Evolutionary conservation across 2,329 filamentous ascomycete genomes (phyloP), one percentile per base, ranked within the genome.

Genomic region (Gnomoniopsis sp.): DNA sequence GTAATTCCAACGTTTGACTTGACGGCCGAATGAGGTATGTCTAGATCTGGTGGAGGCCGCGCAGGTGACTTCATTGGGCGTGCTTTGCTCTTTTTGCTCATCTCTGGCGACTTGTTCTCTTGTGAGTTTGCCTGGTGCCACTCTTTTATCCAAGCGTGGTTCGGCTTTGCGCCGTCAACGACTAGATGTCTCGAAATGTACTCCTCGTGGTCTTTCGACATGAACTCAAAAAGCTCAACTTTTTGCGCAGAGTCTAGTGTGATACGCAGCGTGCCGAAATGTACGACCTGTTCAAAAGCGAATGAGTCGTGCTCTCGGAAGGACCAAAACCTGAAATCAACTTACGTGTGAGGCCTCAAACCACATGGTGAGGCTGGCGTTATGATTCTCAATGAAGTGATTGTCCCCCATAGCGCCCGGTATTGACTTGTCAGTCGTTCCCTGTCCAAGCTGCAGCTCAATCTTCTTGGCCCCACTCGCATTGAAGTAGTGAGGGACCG

Each of bases 401-500:
- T 49, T 49, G 33, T 55, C 53, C 7, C 53, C 53, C 49, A 85
- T 85, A 50, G 88, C 86, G 58, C 82, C 84, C 1, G 82, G 78
- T 38, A 89, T 71, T 11, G 79, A 74, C 53, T 78, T 79, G 63
- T 88, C 85, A 0, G 74, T 74, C 1, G 76, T 79, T 2, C 79
- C 79, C 67, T 85, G 87, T 66, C 96, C 92, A 67, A 96, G 82
- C 22, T 92, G 85, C 70, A 98, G 83, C 71, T 96, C 91, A 66
- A 98, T 90, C 56, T 87, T 90, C 65, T 85, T 88, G 57, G 97
- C 87, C 7, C 92, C 93, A 61, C 91, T 93, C 0, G 91, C 93
- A 67, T 89, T 86, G 71, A 96, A 97, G 72, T 95, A 98, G 67
- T 93, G 87, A 36, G 93, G 86, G 49, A 99, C 79, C 1, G 90